These are phyloP conservation scores for Gossypium anomalum DNA, from an alignment of 345 rosid species.

Conservation along the genomic window DNA sequence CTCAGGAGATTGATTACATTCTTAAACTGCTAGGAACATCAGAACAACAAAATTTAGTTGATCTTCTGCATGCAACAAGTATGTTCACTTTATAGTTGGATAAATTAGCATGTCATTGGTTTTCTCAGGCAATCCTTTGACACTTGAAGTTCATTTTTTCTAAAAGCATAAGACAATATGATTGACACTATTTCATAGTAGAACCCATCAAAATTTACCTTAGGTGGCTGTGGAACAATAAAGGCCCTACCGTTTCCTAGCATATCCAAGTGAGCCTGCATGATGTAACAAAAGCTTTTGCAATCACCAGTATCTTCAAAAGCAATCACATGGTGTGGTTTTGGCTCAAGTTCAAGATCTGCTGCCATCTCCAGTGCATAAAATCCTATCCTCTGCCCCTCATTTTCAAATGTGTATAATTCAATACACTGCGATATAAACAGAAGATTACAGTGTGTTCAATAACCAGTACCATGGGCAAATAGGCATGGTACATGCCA, in stretches of 20 bases:
- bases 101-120: not conserved
- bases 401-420: conserved; percentile 53
- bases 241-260: conserved; percentile 70
- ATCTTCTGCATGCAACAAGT: not conserved
- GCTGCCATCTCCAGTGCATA: conserved; percentile 86
- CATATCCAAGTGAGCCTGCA: conserved; percentile 86
- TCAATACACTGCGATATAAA: conserved; percentile 72
- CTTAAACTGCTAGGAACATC: not conserved
- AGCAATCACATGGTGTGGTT: conserved; percentile 77
- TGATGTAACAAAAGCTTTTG: conserved; percentile 66
- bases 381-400: conserved; percentile 66
- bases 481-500: not conserved
- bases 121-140: not conserved
- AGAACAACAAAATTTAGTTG: not conserved
- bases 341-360: conserved; percentile 89
- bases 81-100: not conserved
- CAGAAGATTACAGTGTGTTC: conserved; percentile 12
- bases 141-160: not conserved
- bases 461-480: not conserved
- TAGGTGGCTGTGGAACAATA: conserved; percentile 77
- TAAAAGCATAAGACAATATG: not conserved
- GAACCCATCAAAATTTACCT: conserved; percentile 39
- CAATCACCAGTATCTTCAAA: conserved; percentile 73
- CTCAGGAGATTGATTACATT: not conserved
- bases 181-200: not conserved